A percentile compares a stretch with the other conserved stretches of the same genome.
Conservation (phyloP, 495 filamentous ascomycete species). For the Aspergillus panamensis region DNA sequence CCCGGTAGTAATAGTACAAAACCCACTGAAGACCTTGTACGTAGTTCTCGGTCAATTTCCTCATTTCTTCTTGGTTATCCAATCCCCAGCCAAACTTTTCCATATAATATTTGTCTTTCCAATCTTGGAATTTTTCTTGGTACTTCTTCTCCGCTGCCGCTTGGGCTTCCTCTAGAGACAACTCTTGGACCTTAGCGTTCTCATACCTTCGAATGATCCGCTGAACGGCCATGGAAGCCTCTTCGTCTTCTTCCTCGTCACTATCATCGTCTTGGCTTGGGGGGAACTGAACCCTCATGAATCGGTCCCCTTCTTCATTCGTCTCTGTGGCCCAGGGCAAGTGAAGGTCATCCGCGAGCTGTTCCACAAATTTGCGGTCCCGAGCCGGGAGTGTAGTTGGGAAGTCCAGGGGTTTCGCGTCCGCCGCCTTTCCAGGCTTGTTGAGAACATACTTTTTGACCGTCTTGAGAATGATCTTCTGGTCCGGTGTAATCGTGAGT, state of each 20-base stretch:
- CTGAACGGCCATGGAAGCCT: slow-evolving; percentile 74
- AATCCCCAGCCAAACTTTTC: slow-evolving; percentile 89
- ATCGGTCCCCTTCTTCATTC: slow-evolving; percentile 73
- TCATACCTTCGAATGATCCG: slow-evolving; percentile 88
- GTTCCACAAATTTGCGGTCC: slow-evolving; percentile 89
- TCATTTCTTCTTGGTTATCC: slow-evolving; percentile 77
- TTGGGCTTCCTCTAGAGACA: slow-evolving; percentile 73
- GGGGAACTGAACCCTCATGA: slow-evolving; percentile 71
- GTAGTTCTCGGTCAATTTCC: slow-evolving; percentile 88
- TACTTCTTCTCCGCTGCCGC: slow-evolving; percentile 76
- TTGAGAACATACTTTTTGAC: slow-evolving; percentile 78
- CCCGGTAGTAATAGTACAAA: slow-evolving; percentile 94
- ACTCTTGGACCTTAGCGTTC: slow-evolving; percentile 78
- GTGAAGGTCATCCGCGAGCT: slow-evolving; percentile 76
- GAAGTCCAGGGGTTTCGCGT: slow-evolving; percentile 61
- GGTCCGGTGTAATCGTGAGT: slow-evolving; percentile 71
- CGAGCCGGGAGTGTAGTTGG: slow-evolving; percentile 70
- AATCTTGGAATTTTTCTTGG: slow-evolving; percentile 77
- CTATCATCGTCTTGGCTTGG: slow-evolving; percentile 52
- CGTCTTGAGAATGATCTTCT: slow-evolving; percentile 75
- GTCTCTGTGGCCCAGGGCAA: slow-evolving; percentile 77
- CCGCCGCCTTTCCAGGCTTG: slow-evolving; percentile 44
- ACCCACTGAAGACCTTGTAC: slow-evolving; percentile 98
- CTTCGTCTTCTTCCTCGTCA: slow-evolving; percentile 75
- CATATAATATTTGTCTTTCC: slow-evolving; percentile 91